Conservation (phyloP, 345 rosid species). For the Eutrema heterophyllum region DNA sequence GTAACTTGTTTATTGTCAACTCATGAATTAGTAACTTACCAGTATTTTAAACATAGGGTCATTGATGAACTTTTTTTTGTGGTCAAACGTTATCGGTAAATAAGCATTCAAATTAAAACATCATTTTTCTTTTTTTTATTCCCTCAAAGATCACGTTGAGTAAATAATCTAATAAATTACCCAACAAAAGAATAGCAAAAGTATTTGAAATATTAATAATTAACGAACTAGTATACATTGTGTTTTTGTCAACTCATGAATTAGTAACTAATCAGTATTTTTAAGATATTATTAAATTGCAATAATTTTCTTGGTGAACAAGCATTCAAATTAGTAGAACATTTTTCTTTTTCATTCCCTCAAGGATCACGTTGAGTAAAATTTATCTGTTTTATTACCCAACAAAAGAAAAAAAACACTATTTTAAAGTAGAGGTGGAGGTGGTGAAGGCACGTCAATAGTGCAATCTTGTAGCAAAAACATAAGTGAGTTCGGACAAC, state of each 20-base stretch:
- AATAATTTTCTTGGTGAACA: background rate
- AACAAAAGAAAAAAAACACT: background rate
- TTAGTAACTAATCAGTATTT: background rate
- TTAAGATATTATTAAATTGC: background rate
- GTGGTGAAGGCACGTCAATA: conserved; percentile 49
- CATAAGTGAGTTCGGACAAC: conserved; percentile 6
- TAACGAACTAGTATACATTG: background rate
- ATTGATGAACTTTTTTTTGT: background rate
- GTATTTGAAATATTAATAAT: background rate
- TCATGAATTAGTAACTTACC: background rate
- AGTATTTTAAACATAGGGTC: background rate
- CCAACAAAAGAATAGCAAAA: background rate
- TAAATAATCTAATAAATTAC: background rate
- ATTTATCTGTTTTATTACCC: background rate
- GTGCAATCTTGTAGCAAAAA: conserved; percentile 14
- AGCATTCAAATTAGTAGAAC: background rate
- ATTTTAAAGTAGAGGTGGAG: conserved; percentile 26
- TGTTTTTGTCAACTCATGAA: conserved; percentile 20
- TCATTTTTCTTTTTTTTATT: background rate
- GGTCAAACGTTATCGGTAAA: background rate
- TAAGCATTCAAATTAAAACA: background rate
- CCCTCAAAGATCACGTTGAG: background rate
- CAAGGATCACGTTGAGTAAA: background rate
- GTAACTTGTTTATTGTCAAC: conserved; percentile 13
- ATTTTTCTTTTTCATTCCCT: background rate